Conservation (phyloP, 805 yeast species). For the Pichia californica region DNA sequence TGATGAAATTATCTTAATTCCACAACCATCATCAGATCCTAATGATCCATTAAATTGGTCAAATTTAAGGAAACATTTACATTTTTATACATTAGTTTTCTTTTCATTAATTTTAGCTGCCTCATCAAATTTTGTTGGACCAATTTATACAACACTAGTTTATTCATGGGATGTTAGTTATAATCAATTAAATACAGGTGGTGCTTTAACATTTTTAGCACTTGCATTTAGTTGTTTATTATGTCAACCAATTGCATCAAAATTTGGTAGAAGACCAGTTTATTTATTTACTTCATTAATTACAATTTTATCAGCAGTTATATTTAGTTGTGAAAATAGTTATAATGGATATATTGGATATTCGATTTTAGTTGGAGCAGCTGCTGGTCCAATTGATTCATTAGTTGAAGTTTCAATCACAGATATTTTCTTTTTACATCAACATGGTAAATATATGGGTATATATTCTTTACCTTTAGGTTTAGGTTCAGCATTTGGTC, state of each 20-base stretch:
- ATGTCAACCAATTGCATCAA: conserved; percentile 37
- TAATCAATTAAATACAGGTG: conserved; percentile 41
- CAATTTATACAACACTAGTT: too few species aligned
- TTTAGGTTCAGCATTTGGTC: conserved; percentile 45
- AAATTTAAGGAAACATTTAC: too few species aligned
- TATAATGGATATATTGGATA: conserved; percentile 40
- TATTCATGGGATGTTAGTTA: conserved; percentile 34
- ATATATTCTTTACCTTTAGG: conserved; percentile 42
- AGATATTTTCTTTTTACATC: conserved; percentile 41
- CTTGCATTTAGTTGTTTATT: conserved; percentile 39
- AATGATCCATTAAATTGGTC: conserved; percentile 46
- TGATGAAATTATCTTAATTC: conserved; percentile 33
- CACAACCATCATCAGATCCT: conserved; percentile 43
- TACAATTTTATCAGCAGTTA: conserved; percentile 35
- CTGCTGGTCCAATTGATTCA: conserved; percentile 42
- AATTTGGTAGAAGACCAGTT: conserved; percentile 40
- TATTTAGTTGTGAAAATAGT: conserved; percentile 34
- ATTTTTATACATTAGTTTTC: too few species aligned
- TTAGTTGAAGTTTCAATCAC: conserved; percentile 41
- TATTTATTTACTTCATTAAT: conserved; percentile 35
- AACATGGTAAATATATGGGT: conserved; percentile 43
- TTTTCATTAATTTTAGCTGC: too few species aligned
- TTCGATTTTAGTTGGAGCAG: conserved; percentile 39
- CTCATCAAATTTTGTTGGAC: too few species aligned
- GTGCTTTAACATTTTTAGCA: conserved; percentile 40